These are phyloP conservation scores for Silene coronaria DNA, from an alignment of 179 eudicot genomes.

Conservation along the genomic window DNA sequence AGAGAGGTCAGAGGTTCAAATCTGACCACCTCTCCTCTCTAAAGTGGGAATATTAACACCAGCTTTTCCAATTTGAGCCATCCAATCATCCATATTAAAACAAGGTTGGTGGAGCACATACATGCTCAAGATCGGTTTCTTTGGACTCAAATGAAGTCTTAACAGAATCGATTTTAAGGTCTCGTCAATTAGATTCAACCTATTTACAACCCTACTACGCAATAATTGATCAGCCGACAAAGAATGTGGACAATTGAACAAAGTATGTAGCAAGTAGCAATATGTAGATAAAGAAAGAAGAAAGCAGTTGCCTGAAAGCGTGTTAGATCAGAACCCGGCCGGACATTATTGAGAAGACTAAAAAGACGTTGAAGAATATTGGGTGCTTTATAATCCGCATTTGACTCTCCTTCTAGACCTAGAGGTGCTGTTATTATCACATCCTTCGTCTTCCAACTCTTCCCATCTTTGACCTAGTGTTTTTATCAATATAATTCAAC, in stretches of 20 bases:
- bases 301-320: constrained; percentile 43
- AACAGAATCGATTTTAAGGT: too few species aligned
- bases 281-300: neutral
- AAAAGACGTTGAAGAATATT: constrained; percentile 53
- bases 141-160: too few species aligned
- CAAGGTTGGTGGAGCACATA: too few species aligned
- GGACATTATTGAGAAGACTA: constrained; percentile 45
- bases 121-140: too few species aligned
- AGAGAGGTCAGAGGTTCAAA: too few species aligned
- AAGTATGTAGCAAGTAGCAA: neutral
- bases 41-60: too few species aligned
- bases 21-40: too few species aligned
- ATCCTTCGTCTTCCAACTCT: constrained; percentile 12
- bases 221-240: too few species aligned
- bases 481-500: neutral
- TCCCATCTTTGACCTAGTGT: constrained; percentile 16
- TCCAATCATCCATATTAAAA: too few species aligned
- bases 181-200: too few species aligned
- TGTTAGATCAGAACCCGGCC: constrained; percentile 68
- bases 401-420: constrained; percentile 36
- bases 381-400: constrained; percentile 47
- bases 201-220: too few species aligned
- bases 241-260: neutral
- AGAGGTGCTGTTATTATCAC: constrained; percentile 52
- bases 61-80: too few species aligned